phyloP scores from a whole-genome alignment of 1,284 basidiomycete species.

The Fomitopsis palustris region DNA sequence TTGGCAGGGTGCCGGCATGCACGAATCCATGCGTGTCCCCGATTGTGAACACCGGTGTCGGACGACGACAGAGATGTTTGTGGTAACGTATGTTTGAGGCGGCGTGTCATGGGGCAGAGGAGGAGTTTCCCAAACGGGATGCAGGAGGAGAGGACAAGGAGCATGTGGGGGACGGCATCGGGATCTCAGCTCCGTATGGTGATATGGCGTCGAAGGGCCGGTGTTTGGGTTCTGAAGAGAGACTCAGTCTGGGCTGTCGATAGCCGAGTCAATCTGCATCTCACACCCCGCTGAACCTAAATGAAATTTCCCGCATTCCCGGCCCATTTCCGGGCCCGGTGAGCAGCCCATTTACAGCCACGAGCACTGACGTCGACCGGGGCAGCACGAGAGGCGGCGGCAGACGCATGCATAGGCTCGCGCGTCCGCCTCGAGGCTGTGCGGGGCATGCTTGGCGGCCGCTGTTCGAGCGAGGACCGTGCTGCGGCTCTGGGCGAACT shows the following conservation, averaged over 20 bases:
- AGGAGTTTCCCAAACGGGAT: background rate
- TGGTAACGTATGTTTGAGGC: background rate
- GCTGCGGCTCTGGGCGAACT: background rate
- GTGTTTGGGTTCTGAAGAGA: background rate
- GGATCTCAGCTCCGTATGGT: background rate
- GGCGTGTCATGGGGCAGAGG: background rate
- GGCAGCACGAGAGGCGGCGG: background rate
- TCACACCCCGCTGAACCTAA: conserved; percentile 1
- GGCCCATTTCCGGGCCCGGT: background rate
- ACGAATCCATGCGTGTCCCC: too few species aligned
- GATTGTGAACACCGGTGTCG: background rate
- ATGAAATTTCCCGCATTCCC: background rate
- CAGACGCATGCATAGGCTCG: too few species aligned
- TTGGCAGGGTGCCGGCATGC: too few species aligned
- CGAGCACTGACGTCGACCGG: background rate
- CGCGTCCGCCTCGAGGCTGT: background rate
- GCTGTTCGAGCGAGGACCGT: background rate
- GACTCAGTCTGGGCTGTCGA: conserved; percentile 6
- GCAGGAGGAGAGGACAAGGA: background rate
- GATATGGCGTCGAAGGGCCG: background rate
- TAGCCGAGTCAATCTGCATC: conserved; percentile 10
- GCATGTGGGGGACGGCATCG: background rate
- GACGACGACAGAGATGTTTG: background rate
- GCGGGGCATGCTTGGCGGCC: background rate
- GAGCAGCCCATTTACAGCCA: background rate